These are phyloP conservation scores for Debaryomycetaceae sp. DNA, from an alignment of 1,139 yeast genomes.

Conservation along the genomic window DNA sequence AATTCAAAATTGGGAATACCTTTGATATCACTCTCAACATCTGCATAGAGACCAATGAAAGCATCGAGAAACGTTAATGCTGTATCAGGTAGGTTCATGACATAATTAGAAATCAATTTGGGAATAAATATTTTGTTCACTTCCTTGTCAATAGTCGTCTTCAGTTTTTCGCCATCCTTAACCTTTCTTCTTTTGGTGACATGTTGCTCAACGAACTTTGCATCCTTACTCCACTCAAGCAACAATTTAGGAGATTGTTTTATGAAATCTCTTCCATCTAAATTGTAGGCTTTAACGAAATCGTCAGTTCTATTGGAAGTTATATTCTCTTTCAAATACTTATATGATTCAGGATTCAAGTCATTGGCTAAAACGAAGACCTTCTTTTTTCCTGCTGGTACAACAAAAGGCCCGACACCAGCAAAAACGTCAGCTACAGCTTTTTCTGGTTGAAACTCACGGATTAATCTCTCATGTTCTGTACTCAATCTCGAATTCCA, in stretches of 20 bases:
- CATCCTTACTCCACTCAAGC: conserved; percentile 28
- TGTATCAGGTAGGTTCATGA: conserved; percentile 94
- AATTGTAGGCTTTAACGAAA: conserved; percentile 62
- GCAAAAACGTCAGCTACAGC: conserved; percentile 96
- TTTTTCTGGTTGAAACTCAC: conserved; percentile 56
- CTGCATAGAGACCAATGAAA: conserved; percentile 65
- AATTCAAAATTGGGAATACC: conserved; percentile 46
- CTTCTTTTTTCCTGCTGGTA: conserved; percentile 88
- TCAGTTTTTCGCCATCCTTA: conserved; percentile 19
- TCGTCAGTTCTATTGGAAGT: conserved; percentile 56
- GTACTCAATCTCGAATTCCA: conserved; percentile 97
- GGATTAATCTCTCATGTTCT: conserved; percentile 82
- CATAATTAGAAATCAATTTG: conserved; percentile 62
- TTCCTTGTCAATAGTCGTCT: conserved; percentile 23
- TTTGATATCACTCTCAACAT: conserved; percentile 30
- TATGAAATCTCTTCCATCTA: conserved; percentile 85
- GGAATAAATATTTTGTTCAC: conserved; percentile 50
- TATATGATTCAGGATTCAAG: conserved; percentile 81
- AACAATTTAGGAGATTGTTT: conserved; percentile 54
- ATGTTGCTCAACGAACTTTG: conserved; percentile 25
- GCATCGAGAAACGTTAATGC: conserved; percentile 84
- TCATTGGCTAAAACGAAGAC: conserved; percentile 88
- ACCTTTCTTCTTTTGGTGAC: conserved; percentile 32
- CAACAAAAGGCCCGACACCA: conserved; percentile 97
- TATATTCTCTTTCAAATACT: conserved; percentile 66